Base-by-base conservation (phyloP, 1,284 basidiomycete genomes). In the Cutaneotrichosporon sp. region DNA sequence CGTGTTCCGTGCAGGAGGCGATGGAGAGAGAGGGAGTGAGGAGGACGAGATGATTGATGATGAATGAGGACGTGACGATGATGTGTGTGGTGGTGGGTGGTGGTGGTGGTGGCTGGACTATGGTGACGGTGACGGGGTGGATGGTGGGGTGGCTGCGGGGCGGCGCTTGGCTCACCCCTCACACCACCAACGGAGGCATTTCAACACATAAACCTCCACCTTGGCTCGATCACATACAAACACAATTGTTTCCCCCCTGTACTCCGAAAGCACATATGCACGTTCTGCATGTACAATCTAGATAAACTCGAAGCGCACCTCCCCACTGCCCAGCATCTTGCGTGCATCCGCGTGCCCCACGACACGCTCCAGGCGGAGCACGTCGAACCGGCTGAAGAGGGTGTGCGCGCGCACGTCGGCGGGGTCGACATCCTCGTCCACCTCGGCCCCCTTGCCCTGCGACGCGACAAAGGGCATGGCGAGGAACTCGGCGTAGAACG, bases 401-500 rank as follows among this genome's bases (percentile, higher is more conserved):
- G 91, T 85, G 22, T 84, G 84, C 68, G 87, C 88, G n/a, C 85
- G 87, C 29, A 95, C 83, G 75, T 95, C 93, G 5, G 84, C 84
- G 16, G 87, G 80, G 49, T 95, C 90, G 42, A 81, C 73, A 20
- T 76, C 77, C 14, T 50, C 59, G 38, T 63, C 60, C 5, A 51
- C 61, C 31, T 54, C 66, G 29, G 42, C 59, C 2, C 60, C 65
- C 11, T 67, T 69, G n/a, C 90, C n/a, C n/a, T n/a, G 86, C 8
- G 70, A 69, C 3, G 69, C 68, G 47, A 93, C 80, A 83, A 98
- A 97, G 0, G 79, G 95, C 88, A 76, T 89, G 89, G 36, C 88
- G 86, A 97, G 79, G 65, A 93, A 83, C 75, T 99, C 97, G 0
- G 90, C 86, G 79, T 95, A 98, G 80, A 92, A 99, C 66, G 89